Conservation (phyloP, 2,329 filamentous ascomycete species). For the Colletotrichum eleusines region DNA sequence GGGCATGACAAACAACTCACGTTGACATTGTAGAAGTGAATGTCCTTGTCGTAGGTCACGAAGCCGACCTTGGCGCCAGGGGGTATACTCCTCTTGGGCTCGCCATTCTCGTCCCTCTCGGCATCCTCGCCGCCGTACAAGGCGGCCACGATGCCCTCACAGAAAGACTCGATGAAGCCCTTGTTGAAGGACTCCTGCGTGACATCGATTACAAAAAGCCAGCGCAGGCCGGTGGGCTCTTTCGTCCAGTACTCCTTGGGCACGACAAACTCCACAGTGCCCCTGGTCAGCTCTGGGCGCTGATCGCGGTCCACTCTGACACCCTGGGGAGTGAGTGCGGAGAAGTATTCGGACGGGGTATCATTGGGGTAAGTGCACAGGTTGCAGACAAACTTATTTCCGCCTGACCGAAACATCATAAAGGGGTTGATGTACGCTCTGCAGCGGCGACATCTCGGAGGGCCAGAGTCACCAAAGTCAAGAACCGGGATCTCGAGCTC, state of each 20-base stretch:
- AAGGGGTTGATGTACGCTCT: constrained; percentile 98
- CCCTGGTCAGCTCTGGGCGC: constrained; percentile 88
- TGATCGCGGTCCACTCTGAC: constrained; percentile 89
- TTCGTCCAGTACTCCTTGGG: constrained; percentile 99
- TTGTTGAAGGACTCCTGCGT: constrained; percentile 92
- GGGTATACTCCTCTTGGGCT: constrained; percentile 72
- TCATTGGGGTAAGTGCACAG: constrained; percentile 98
- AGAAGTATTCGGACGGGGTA: constrained; percentile 91
- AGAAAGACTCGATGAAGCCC: constrained; percentile 90
- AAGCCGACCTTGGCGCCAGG: constrained; percentile 90
- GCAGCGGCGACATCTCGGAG: constrained; percentile 91
- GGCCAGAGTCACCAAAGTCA: constrained; percentile 92
- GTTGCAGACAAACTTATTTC: constrained; percentile 98
- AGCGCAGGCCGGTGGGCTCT: constrained; percentile 87
- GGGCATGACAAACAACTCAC: constrained; percentile 62
- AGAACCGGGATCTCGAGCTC: constrained; percentile 91
- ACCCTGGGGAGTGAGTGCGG: constrained; percentile 88
- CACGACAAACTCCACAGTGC: constrained; percentile 95
- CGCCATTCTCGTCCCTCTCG: constrained; percentile 65
- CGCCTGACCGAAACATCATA: constrained; percentile 95
- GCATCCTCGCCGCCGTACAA: constrained; percentile 79
- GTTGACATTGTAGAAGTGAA: constrained; percentile 97
- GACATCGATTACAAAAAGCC: constrained; percentile 93
- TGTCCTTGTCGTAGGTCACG: constrained; percentile 94
- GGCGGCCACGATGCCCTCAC: constrained; percentile 86